Evolutionary conservation across 148 eudicot species (phyloP), one percentile per base, ranked within the genome.

Genomic region (Chenopodium berlandieri): DNA sequence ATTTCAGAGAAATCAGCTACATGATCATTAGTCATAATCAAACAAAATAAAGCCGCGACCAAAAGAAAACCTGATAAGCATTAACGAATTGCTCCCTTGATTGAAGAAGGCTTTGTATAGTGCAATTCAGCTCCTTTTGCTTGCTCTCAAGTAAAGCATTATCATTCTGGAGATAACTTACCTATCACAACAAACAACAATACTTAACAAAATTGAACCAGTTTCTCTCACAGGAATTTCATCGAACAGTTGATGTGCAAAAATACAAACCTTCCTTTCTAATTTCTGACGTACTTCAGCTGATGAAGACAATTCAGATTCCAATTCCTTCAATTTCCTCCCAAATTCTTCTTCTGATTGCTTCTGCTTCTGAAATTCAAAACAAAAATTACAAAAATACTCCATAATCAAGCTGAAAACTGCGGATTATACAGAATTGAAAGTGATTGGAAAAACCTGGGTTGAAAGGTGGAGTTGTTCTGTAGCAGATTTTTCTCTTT

Each of bases 111-210:
- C 73, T 80, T 40, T 83, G 78, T 75, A 91, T 83, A 52, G 89
- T 85, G 74, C 71, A 89, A 80, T 88, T 89, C 85, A 90, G 79
- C 81, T 91, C 91, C 81, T 91, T 88, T 67, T 87, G 90, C 84
- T 90, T 89, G 82, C 78, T 90, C 80, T 89, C 89, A 72, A 91
- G 92, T 84, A 88, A 75, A 82, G 77, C 71, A 85, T 90, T 88
- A 68, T 88, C 94, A 74, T 82, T 87, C 76, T 88, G 88, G 71
- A 91, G 87, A 85, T 78, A 87, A 74, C 75, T 82, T 40, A 91
- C 91, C 92, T 91, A 81, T 60, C 56, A 52, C 32, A 30, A 81
- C 40, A 30, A 30, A 81, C 40, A 75, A 60, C 63, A 73, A 73
- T 5, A 46, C 19, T 30, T 12, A 73, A 27, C 67, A 75, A 25